Evolutionary conservation across 169 alveolate species (phyloP), one percentile per base, ranked within the genome.

Genomic region (Eimeria tenella): DNA sequence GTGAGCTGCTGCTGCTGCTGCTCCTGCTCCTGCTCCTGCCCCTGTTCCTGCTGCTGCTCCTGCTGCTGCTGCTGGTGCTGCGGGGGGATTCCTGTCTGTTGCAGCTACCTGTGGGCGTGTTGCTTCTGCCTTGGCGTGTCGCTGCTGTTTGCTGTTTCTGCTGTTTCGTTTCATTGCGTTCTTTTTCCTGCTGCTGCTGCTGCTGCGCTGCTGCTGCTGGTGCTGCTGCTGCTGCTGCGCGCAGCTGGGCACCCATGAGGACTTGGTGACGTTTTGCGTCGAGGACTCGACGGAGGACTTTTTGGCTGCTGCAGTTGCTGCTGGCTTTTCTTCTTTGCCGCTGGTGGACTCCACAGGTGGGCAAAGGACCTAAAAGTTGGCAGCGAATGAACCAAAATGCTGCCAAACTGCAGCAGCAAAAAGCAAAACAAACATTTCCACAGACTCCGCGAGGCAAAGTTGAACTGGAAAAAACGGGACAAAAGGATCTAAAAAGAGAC

Each of bases 161-260:
- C 68, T 11, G 42, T 31, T 31, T 31, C 42, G 42, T 31, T 31
- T 31, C 42, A 31, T 31, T 31, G 68, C 68, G 68, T 58, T 58
- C 68, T 15, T 58, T 10, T 58, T 10, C 68, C 21, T 58, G 11
- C 11, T 58, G 68, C 17, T 10, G 77, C 42, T 68, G 77, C 77
- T 19, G 77, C 42, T 15, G 42, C 77, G 1, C 49, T 3, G 68
- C 21, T 58, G 68, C 68, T 58, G 68, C 68, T 58, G 68, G 4
- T 58, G 68, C 68, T 58, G 77, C 77, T 68, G 77, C 42, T 68
- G 77, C 77, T 19, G 77, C 42, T 15, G 42, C 77, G 9, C 49
- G 68, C 77, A 68, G 77, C 77, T 68, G 13, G 77, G 77, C 49
- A 68, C 77, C 31, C 31, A 68, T n/a, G 77, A 68, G 31, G 19